Conservation (phyloP, 2,329 filamentous ascomycete genomes). For the Fusarium sp. region DNA sequence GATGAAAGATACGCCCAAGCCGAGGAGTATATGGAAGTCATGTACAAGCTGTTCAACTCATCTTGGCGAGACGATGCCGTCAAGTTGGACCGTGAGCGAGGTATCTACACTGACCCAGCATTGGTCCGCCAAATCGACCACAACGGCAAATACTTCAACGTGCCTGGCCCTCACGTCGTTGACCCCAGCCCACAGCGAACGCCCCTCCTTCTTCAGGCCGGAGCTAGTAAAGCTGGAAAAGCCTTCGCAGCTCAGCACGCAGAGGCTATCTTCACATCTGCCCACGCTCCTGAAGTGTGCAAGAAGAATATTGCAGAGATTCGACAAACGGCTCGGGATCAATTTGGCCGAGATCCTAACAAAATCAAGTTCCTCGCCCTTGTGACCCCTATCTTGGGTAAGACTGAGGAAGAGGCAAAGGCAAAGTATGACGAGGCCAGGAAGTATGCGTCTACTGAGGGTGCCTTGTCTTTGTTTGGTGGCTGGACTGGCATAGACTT, state of each 20-base stretch:
- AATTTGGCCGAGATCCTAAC: constrained; percentile 70
- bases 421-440: constrained; percentile 74
- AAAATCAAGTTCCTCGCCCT: constrained; percentile 78
- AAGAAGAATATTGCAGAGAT: constrained; percentile 75
- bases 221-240: constrained; percentile 76
- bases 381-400: constrained; percentile 75
- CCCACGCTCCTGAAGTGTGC: constrained; percentile 73
- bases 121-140: constrained; percentile 77
- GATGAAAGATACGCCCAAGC: constrained; percentile 76
- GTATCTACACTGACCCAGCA: constrained; percentile 67
- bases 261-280: constrained; percentile 79
- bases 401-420: constrained; percentile 75
- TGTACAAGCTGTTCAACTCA: constrained; percentile 77
- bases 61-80: constrained; percentile 79
- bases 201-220: constrained; percentile 78
- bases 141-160: constrained; percentile 72
- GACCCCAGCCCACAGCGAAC: constrained; percentile 78
- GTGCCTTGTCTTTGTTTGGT: constrained; percentile 78
- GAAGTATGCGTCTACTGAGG: constrained; percentile 72
- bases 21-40: constrained; percentile 75
- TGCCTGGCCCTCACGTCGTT: constrained; percentile 76
- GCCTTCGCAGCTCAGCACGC: constrained; percentile 78
- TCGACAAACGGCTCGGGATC: constrained; percentile 65
- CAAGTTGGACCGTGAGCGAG: constrained; percentile 68
- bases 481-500: constrained; percentile 78